Conservation (phyloP, 495 filamentous ascomycete genomes). For the Platismatia glauca region DNA sequence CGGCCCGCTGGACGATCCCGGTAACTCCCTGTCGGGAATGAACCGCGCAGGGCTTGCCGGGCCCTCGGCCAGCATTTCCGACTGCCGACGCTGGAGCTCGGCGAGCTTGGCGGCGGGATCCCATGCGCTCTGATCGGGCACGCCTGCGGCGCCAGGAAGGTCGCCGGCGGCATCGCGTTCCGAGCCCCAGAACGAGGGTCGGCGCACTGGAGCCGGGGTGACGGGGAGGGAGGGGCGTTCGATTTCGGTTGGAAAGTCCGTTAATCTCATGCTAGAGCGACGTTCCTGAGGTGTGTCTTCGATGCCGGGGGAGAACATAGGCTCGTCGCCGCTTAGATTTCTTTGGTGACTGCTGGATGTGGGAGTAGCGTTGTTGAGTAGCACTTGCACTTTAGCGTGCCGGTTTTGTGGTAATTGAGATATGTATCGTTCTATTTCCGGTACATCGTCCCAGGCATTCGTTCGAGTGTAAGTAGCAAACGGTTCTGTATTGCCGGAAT, state of each 20-base stretch:
- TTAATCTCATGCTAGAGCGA: constrained; percentile 54
- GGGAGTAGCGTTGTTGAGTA: constrained; percentile 21
- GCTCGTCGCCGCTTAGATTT: neutral
- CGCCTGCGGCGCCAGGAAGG: constrained; percentile 66
- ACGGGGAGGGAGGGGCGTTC: constrained; percentile 87
- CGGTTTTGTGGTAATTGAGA: constrained; percentile 57
- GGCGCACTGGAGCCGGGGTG: constrained; percentile 68
- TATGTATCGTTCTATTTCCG: constrained; percentile 73
- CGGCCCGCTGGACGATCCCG: neutral
- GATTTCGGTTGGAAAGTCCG: constrained; percentile 75
- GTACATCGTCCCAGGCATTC: constrained; percentile 86
- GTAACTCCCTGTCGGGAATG: constrained; percentile 14
- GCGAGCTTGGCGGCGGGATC: constrained; percentile 64
- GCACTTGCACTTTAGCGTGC: constrained; percentile 50
- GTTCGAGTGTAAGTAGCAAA: constrained; percentile 57
- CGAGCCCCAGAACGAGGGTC: constrained; percentile 43
- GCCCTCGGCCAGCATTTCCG: constrained; percentile 38
- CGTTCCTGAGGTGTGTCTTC: constrained; percentile 23
- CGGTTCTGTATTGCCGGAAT: constrained; percentile 39
- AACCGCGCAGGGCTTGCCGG: constrained; percentile 9
- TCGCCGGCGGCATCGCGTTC: constrained; percentile 44
- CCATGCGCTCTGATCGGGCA: constrained; percentile 80
- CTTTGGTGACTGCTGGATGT: constrained; percentile 7
- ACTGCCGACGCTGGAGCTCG: constrained; percentile 56
- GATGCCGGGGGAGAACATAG: constrained; percentile 24